These are phyloP conservation scores for Colletotrichum lentis DNA, from an alignment of 2,329 filamentous ascomycete species.

Conservation along the genomic window DNA sequence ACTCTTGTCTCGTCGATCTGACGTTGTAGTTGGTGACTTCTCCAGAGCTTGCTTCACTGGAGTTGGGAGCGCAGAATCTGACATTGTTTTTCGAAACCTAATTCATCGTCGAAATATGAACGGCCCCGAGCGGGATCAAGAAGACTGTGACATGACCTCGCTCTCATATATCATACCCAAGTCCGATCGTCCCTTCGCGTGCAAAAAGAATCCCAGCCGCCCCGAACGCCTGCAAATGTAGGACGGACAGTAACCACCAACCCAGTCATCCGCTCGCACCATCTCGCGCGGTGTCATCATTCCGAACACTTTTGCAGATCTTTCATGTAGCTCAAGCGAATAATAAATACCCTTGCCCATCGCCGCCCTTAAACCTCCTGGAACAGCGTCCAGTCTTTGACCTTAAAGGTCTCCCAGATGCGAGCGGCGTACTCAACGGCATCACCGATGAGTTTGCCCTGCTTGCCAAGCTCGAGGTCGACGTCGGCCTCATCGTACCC, in stretches of 20 bases:
- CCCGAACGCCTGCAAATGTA: constrained; percentile 8
- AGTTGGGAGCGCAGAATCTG: background rate
- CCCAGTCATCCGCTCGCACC: constrained; percentile 1
- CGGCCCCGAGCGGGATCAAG: background rate
- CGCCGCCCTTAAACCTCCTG: constrained; percentile 47
- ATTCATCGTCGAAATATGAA: background rate
- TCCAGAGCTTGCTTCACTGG: background rate
- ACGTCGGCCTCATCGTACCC: constrained; percentile 78
- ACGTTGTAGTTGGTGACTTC: background rate
- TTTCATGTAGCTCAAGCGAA: background rate
- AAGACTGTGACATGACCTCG: background rate
- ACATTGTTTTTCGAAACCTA: background rate
- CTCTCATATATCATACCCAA: background rate
- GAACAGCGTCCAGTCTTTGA: constrained; percentile 85
- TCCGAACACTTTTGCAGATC: background rate
- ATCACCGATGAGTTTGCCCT: constrained; percentile 73
- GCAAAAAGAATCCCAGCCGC: background rate
- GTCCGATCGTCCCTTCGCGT: background rate
- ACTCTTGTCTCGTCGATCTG: constrained; percentile 13
- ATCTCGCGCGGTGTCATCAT: background rate
- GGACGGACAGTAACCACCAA: background rate
- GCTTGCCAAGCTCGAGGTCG: constrained; percentile 69
- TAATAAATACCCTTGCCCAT: too few species aligned
- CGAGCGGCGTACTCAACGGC: constrained; percentile 71
- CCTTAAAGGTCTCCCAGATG: constrained; percentile 77